phyloP scores from a whole-genome alignment of 2,329 filamentous ascomycete species.

The Venturia oleaginea region DNA sequence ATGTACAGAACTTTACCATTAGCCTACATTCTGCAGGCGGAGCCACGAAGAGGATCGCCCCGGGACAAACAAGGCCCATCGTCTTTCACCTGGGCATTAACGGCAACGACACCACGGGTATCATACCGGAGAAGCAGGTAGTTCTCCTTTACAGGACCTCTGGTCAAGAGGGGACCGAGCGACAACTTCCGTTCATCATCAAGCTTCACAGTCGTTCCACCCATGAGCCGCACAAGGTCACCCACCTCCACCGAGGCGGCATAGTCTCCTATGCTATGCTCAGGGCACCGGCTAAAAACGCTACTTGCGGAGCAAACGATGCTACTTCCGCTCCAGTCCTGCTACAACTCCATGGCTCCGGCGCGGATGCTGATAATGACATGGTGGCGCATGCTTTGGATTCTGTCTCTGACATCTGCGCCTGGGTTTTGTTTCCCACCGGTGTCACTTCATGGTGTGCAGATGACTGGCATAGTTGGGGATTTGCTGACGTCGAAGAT shows the following conservation, averaged over 20 bases:
- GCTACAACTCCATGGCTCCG: constrained; percentile 47
- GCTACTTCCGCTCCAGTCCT: constrained; percentile 36
- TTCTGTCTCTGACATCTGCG: constrained; percentile 41
- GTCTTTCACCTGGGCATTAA: constrained; percentile 11
- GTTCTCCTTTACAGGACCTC: neutral
- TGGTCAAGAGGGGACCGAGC: neutral
- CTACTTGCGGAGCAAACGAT: constrained; percentile 19
- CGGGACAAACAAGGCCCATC: constrained; percentile 15
- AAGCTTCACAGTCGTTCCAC: neutral
- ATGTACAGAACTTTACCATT: constrained; percentile 3
- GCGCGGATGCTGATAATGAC: constrained; percentile 43
- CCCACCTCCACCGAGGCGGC: constrained; percentile 44
- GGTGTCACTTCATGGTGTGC: constrained; percentile 51
- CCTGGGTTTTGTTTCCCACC: constrained; percentile 48
- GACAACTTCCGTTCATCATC: neutral
- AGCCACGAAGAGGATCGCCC: neutral
- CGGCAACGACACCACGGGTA: neutral
- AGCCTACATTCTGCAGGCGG: neutral
- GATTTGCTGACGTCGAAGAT: constrained; percentile 46
- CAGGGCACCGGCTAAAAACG: constrained; percentile 40
- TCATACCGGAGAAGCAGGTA: neutral
- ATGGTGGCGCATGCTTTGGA: constrained; percentile 41
- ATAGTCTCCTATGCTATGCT: constrained; percentile 50
- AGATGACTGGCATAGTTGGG: constrained; percentile 55
- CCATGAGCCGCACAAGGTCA: constrained; percentile 41